These are phyloP conservation scores for Dendrobium catenatum DNA, from an alignment of 106 monocot species.

Conservation along the genomic window DNA sequence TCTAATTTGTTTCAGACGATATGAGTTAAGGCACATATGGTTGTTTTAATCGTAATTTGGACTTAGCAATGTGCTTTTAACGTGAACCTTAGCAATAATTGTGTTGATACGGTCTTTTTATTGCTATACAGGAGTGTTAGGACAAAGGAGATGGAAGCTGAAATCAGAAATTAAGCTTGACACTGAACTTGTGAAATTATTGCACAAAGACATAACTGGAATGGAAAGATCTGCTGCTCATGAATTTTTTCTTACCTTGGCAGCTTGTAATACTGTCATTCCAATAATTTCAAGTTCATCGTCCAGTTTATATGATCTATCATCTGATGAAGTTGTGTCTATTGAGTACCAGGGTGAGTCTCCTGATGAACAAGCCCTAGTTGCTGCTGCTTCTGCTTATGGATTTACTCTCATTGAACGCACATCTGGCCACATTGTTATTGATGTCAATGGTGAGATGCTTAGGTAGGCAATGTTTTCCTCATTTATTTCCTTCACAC, in stretches of 20 bases:
- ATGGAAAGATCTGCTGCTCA: slow-evolving; percentile 73
- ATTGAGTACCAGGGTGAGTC: slow-evolving; percentile 96
- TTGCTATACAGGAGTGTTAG: slow-evolving; percentile 30
- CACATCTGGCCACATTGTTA: slow-evolving; percentile 89
- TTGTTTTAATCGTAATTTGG: neutral
- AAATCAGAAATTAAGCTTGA: slow-evolving; percentile 64
- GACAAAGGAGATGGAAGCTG: slow-evolving; percentile 35
- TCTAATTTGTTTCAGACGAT: neutral
- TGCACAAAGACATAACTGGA: slow-evolving; percentile 43
- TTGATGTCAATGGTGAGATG: slow-evolving; percentile 80
- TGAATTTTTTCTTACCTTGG: slow-evolving; percentile 92
- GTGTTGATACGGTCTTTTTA: neutral
- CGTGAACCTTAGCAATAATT: neutral
- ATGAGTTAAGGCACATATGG: neutral
- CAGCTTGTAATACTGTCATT: slow-evolving; percentile 97
- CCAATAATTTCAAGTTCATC: slow-evolving; percentile 45
- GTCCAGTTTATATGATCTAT: slow-evolving; percentile 17
- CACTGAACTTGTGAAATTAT: slow-evolving; percentile 46
- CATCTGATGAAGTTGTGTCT: slow-evolving; percentile 39
- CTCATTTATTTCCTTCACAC: neutral
- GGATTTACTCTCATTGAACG: slow-evolving; percentile 91
- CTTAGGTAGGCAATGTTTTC: slow-evolving; percentile 44
- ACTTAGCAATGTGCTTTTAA: neutral
- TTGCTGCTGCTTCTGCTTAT: slow-evolving; percentile 81
- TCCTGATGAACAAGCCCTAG: slow-evolving; percentile 98